Conservation (phyloP, 768 basidiomycete genomes). For the Myochromella boudieri region DNA sequence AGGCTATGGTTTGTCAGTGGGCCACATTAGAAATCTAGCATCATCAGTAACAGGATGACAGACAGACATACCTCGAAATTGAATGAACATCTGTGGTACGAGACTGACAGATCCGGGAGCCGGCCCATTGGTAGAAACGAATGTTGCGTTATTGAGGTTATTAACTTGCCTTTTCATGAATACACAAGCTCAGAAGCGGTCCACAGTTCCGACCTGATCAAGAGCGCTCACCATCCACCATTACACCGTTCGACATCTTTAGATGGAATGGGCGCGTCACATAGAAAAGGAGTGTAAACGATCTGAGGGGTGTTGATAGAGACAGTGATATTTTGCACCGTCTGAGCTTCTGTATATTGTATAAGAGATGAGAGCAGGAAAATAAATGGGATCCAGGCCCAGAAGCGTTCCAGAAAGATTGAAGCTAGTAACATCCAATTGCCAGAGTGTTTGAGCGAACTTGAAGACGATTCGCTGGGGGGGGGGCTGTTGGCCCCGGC, state of each 20-base stretch:
- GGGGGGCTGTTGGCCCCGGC: conserved; percentile 1
- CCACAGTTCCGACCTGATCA: neutral
- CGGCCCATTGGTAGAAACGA: conserved; percentile 44
- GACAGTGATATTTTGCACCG: conserved; percentile 36
- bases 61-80: conserved; percentile 45
- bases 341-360: conserved; percentile 13
- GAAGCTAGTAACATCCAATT: conserved; percentile 11
- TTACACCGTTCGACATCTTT: conserved; percentile 30
- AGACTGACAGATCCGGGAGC: conserved; percentile 38
- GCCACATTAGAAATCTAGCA: no score
- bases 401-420: conserved; percentile 2
- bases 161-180: conserved; percentile 15
- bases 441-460: neutral
- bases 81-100: conserved; percentile 58
- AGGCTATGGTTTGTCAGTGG: conserved; percentile 31
- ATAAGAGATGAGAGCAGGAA: conserved; percentile 8
- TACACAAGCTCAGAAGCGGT: neutral
- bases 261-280: conserved; percentile 29
- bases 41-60: neutral
- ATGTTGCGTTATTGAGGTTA: conserved; percentile 17
- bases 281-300: conserved; percentile 49
- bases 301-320: conserved; percentile 37
- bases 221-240: conserved; percentile 42
- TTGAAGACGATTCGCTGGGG: neutral
- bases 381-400: conserved; percentile 9